Conservation (phyloP, 768 basidiomycete genomes). For the Tremella yokohamensis region DNA sequence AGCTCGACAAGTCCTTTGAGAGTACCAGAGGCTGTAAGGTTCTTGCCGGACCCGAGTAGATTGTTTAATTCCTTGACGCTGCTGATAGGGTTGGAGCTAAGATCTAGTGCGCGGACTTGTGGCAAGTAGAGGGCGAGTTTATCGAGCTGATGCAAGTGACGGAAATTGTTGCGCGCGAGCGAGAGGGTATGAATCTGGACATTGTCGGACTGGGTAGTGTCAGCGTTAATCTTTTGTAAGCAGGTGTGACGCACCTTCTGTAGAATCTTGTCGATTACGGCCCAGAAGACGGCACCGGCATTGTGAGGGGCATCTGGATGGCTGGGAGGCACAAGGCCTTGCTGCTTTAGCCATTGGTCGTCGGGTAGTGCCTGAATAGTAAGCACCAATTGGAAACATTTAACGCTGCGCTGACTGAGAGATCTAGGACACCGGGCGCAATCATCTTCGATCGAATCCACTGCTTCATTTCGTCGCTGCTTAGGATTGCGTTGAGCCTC, state of each 20-base stretch:
- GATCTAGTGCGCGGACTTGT: slow-evolving; percentile 45
- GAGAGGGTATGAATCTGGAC: slow-evolving; percentile 62
- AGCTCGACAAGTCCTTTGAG: slow-evolving; percentile 45
- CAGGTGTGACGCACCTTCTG: slow-evolving; percentile 29
- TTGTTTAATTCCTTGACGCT: slow-evolving; percentile 76
- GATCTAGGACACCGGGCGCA: slow-evolving; percentile 28
- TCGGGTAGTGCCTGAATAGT: slow-evolving; percentile 58
- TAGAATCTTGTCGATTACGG: slow-evolving; percentile 49
- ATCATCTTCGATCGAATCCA: slow-evolving; percentile 33
- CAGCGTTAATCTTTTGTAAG: background rate
- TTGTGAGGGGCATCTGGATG: slow-evolving; percentile 59
- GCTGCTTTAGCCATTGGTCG: slow-evolving; percentile 70
- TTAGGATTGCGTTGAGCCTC: slow-evolving; percentile 28
- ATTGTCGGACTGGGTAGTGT: slow-evolving; percentile 10
- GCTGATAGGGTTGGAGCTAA: slow-evolving; percentile 61
- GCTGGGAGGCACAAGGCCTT: slow-evolving; percentile 70
- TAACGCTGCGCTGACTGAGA: slow-evolving; percentile 27
- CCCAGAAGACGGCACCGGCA: slow-evolving; percentile 75
- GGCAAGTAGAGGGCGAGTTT: slow-evolving; percentile 72
- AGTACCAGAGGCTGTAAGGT: slow-evolving; percentile 29
- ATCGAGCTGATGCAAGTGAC: slow-evolving; percentile 60
- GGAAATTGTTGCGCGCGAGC: slow-evolving; percentile 72
- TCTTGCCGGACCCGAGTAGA: slow-evolving; percentile 60
- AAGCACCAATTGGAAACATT: background rate
- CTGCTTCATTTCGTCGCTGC: slow-evolving; percentile 32